Evolutionary conservation across 2,329 filamentous ascomycete genomes (phyloP).

Genomic region (Curvularia spicifera): DNA sequence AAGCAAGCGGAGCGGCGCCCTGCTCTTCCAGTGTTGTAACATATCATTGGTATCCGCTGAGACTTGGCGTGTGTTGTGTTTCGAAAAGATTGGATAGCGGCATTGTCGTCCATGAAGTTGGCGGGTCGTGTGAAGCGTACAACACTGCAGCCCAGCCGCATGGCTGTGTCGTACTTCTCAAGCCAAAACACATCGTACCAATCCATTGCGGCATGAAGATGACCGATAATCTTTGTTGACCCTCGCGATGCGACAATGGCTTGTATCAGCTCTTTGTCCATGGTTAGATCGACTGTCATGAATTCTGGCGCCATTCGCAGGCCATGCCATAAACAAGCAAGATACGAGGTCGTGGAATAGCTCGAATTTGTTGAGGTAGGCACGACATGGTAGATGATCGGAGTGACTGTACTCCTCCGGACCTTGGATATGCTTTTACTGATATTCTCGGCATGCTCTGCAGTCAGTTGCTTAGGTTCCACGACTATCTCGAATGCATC

Average conservation of each 20-base stretch:
- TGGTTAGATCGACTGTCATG: slow-evolving; percentile 63
- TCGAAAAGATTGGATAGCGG: slow-evolving; percentile 64
- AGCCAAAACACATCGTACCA: slow-evolving; percentile 66
- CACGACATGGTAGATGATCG: slow-evolving; percentile 51
- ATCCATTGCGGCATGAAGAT: slow-evolving; percentile 56
- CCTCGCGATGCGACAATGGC: slow-evolving; percentile 60
- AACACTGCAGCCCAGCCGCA: slow-evolving; percentile 64
- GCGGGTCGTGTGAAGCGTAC: slow-evolving; percentile 67
- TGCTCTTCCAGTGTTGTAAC: slow-evolving; percentile 68
- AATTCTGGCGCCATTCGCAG: slow-evolving; percentile 70
- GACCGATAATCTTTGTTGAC: slow-evolving; percentile 67
- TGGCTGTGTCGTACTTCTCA: slow-evolving; percentile 64
- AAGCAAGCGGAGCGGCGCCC: slow-evolving; percentile 70
- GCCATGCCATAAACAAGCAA: slow-evolving; percentile 65
- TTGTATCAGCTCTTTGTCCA: slow-evolving; percentile 60
- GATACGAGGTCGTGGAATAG: slow-evolving; percentile 52
- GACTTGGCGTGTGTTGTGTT: slow-evolving; percentile 56
- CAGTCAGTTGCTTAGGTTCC: slow-evolving; percentile 42
- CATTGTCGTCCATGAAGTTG: slow-evolving; percentile 65
- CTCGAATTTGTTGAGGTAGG: slow-evolving; percentile 32
- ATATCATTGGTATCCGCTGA: slow-evolving; percentile 61
- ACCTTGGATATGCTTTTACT: slow-evolving; percentile 65
- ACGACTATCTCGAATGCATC: slow-evolving; percentile 71
- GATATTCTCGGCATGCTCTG: slow-evolving; percentile 52
- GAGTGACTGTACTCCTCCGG: slow-evolving; percentile 64